Evolutionary conservation across 306 rosid genomes (phyloP).

Genomic region (Pueraria montana): DNA sequence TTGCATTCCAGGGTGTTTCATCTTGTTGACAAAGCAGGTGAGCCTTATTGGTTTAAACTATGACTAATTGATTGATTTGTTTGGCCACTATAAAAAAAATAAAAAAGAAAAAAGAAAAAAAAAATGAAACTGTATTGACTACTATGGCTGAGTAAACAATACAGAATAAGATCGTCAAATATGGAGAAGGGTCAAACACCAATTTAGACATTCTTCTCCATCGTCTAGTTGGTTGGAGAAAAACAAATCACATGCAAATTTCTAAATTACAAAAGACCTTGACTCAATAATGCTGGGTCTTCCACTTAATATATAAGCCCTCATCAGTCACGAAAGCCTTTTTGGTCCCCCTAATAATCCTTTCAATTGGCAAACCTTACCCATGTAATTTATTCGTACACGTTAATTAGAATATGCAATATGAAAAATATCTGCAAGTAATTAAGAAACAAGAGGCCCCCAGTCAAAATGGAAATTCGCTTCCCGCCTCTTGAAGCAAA

Average conservation of each 20-base stretch:
- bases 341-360: constrained; percentile 17
- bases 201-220: constrained; percentile 5
- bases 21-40: constrained; percentile 19
- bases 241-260: constrained; percentile 30
- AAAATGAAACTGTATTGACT: not conserved
- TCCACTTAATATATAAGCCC: constrained; percentile 32
- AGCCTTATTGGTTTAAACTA: constrained; percentile 26
- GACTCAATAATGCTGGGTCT: constrained; percentile 41
- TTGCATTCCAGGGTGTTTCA: not conserved
- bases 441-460: not conserved
- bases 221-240: not conserved
- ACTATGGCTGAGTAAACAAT: not conserved
- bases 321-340: constrained; percentile 17
- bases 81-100: not conserved
- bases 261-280: constrained; percentile 39
- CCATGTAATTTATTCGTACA: not conserved
- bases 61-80: not conserved
- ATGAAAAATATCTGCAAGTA: not conserved
- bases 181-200: constrained; percentile 33
- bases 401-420: not conserved
- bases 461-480: not conserved
- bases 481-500: not conserved
- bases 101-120: too few species aligned
- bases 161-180: not conserved
- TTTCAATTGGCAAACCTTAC: constrained; percentile 19